Percentiles rank a stretch among this genome's conserved stretches.
Evolutionary conservation across 768 basidiomycete genomes (phyloP).

Genomic region (Coprinopsis cinerea): DNA sequence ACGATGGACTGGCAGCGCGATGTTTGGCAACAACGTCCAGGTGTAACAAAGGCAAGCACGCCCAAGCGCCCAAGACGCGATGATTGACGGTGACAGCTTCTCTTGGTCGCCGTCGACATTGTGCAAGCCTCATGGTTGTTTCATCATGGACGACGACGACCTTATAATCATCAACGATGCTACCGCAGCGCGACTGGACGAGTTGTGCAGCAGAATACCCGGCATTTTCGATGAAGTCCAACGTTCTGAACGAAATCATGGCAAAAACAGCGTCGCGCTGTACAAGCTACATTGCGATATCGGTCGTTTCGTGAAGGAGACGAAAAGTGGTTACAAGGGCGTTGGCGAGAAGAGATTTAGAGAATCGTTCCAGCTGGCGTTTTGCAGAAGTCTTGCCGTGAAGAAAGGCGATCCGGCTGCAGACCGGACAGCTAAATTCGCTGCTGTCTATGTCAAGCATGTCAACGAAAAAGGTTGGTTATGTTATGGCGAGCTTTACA

Average conservation of each 20-base stretch:
- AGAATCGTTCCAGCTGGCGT: slow-evolving; percentile 54
- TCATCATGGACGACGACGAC: too few relatives aligned
- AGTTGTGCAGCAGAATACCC: slow-evolving; percentile 20
- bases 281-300: slow-evolving; percentile 73
- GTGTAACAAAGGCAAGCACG: too few relatives aligned
- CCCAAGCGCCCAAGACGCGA: too few relatives aligned
- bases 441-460: slow-evolving; percentile 71
- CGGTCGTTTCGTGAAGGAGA: slow-evolving; percentile 42
- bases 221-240: slow-evolving; percentile 82
- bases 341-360: slow-evolving; percentile 77
- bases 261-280: slow-evolving; percentile 82
- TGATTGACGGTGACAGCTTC: too few relatives aligned
- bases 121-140: too few relatives aligned
- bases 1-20: not conserved
- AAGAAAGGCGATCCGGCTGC: slow-evolving; percentile 31
- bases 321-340: slow-evolving; percentile 45
- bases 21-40: not conserved
- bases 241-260: slow-evolving; percentile 68
- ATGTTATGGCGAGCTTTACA: not conserved
- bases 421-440: slow-evolving; percentile 78
- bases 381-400: slow-evolving; percentile 23
- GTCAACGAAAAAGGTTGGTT: slow-evolving; percentile 71
- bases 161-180: not conserved
- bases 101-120: too few relatives aligned
- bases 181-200: not conserved